Conservation (phyloP, 1,139 yeast species). For the Yamadazyma sp. region DNA sequence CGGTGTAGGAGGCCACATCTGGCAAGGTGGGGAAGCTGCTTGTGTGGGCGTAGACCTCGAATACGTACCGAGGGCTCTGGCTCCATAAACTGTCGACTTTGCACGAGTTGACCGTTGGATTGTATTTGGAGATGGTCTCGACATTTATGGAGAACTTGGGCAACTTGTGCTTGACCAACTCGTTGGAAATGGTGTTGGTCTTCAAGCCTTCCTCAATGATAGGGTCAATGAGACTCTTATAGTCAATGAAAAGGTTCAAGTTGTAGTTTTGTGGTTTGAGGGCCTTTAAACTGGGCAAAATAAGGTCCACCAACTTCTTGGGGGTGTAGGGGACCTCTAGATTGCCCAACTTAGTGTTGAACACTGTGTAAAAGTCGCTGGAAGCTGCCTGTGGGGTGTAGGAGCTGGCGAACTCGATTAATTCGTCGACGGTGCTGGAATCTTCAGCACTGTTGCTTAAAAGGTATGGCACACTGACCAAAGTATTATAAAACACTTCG, state of each 20-base stretch:
- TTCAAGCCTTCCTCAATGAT: constrained; percentile 36
- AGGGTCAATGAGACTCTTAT: constrained; percentile 32
- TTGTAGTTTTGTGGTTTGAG: constrained; percentile 33
- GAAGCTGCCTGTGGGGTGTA: constrained; percentile 21
- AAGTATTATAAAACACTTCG: constrained; percentile 62
- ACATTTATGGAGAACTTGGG: constrained; percentile 50
- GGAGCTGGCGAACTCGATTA: constrained; percentile 50
- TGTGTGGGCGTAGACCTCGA: constrained; percentile 57
- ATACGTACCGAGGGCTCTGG: constrained; percentile 55
- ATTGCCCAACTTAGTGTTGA: constrained; percentile 35
- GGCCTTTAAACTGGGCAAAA: constrained; percentile 53
- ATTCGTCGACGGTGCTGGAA: constrained; percentile 37
- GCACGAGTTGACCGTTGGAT: constrained; percentile 25
- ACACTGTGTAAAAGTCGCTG: constrained; percentile 32
- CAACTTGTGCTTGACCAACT: constrained; percentile 43
- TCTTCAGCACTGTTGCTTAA: constrained; percentile 46
- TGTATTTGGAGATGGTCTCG: constrained; percentile 32
- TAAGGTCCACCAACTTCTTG: constrained; percentile 49
- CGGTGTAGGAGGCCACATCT: constrained; percentile 51
- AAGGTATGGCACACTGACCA: constrained; percentile 70
- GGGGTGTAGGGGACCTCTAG: constrained; percentile 54
- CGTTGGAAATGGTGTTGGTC: constrained; percentile 39
- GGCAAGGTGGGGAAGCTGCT: constrained; percentile 73
- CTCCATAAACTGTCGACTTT: constrained; percentile 40
- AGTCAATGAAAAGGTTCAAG: constrained; percentile 33